Conservation (phyloP, 108 stramenopile genomes). For the Ochromonas danica region DNA sequence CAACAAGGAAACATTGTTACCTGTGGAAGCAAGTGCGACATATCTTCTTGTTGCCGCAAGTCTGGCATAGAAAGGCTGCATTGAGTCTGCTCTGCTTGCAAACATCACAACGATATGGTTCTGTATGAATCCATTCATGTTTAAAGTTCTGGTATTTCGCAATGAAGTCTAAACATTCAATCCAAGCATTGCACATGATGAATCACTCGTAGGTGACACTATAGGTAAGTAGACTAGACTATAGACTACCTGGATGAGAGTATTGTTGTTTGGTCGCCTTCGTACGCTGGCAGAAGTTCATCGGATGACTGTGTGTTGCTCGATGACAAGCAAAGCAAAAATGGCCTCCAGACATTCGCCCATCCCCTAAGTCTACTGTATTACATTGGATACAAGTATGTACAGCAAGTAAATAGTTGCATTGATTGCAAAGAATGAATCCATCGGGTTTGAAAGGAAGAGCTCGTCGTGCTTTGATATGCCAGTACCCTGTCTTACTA, state of each 20-base stretch:
- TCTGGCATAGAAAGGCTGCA: background rate
- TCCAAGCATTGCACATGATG: background rate
- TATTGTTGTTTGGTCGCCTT: slow-evolving; percentile 11
- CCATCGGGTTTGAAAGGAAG: slow-evolving; percentile 33
- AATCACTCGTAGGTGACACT: too few species aligned
- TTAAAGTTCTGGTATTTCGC: background rate
- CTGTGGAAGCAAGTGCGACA: background rate
- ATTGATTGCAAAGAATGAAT: background rate
- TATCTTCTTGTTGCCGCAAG: background rate
- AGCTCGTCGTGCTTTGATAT: background rate
- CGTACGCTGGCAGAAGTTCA: background rate
- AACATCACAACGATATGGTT: background rate
- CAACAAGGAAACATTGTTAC: too few species aligned
- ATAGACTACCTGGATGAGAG: too few species aligned
- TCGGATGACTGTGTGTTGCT: background rate
- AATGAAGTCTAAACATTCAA: background rate
- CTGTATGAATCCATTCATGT: background rate
- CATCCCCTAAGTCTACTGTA: background rate
- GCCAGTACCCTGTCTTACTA: slow-evolving; percentile 1
- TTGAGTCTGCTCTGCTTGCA: background rate
- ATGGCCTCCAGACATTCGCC: background rate
- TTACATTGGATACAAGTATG: background rate
- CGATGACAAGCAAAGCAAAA: slow-evolving; percentile 1
- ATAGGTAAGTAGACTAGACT: too few species aligned
- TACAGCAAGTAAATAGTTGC: background rate